Conservation (phyloP, 2,329 filamentous ascomycete species). For the Drechslerella dactyloides region DNA sequence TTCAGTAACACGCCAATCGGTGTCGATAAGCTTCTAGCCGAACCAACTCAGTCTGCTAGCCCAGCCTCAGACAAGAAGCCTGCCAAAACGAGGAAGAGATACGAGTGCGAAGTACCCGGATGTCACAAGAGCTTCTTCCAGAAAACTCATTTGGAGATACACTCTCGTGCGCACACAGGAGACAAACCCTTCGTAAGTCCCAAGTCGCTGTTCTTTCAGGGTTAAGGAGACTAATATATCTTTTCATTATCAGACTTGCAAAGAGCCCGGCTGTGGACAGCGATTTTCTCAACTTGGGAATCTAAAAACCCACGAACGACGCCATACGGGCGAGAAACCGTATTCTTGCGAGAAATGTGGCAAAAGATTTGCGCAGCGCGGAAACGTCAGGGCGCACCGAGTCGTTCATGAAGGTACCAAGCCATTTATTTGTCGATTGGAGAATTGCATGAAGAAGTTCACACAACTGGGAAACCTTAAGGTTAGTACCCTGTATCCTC, state of each 20-base stretch:
- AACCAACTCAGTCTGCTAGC: slow-evolving; percentile 43
- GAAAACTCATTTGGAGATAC: slow-evolving; percentile 91
- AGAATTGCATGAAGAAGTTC: slow-evolving; percentile 84
- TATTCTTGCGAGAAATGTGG: slow-evolving; percentile 80
- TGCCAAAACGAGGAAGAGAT: slow-evolving; percentile 65
- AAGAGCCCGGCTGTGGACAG: slow-evolving; percentile 74
- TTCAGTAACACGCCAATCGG: slow-evolving; percentile 46
- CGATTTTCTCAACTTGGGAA: slow-evolving; percentile 90
- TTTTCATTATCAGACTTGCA: slow-evolving; percentile 65
- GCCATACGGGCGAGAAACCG: slow-evolving; percentile 85
- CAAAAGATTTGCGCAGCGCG: slow-evolving; percentile 82
- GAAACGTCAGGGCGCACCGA: slow-evolving; percentile 83
- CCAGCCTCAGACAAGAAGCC: slow-evolving; percentile 44
- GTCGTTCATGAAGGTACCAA: slow-evolving; percentile 79
- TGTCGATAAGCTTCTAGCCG: slow-evolving; percentile 54
- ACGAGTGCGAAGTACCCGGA: slow-evolving; percentile 73
- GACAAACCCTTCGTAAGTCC: slow-evolving; percentile 82
- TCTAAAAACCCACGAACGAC: slow-evolving; percentile 85
- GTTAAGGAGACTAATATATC: slow-evolving; percentile 5
- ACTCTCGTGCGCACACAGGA: slow-evolving; percentile 85
- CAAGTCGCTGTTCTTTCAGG: background rate
- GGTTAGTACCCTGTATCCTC: slow-evolving; percentile 60
- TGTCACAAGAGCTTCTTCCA: slow-evolving; percentile 86
- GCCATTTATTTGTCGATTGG: slow-evolving; percentile 79
- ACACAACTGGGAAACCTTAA: slow-evolving; percentile 92